These are phyloP conservation scores for Penicillium sp. DNA, from an alignment of 2,329 filamentous ascomycete genomes.

Conservation along the genomic window DNA sequence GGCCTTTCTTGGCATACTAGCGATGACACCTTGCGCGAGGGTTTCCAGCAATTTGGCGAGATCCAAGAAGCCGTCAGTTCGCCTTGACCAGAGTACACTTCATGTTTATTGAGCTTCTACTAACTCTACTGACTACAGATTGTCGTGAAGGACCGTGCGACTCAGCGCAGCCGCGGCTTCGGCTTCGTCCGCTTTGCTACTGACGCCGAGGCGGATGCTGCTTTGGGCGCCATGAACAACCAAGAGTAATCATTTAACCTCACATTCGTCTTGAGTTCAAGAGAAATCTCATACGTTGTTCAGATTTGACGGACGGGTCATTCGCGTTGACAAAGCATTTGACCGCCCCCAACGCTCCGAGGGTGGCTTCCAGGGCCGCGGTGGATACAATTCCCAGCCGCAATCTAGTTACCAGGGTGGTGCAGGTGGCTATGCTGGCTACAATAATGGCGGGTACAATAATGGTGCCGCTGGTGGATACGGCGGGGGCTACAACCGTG, in stretches of 20 bases:
- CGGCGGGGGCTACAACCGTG: conserved; percentile 32
- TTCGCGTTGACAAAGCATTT: conserved; percentile 93
- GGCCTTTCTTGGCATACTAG: conserved; percentile 99
- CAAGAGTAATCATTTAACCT: conserved; percentile 62
- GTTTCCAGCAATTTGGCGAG: conserved; percentile 86
- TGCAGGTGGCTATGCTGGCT: conserved; percentile 35
- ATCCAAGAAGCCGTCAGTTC: conserved; percentile 91
- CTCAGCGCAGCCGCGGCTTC: conserved; percentile 92
- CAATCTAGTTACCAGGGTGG: conserved; percentile 36
- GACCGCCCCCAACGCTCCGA: conserved; percentile 66
- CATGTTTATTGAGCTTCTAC: conserved; percentile 2
- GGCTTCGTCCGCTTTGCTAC: conserved; percentile 85
- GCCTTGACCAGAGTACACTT: neutral
- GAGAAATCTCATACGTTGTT: conserved; percentile 14
- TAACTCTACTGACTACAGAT: conserved; percentile 57
- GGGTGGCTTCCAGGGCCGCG: conserved; percentile 44
- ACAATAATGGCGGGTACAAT: conserved; percentile 17
- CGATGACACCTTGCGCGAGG: conserved; percentile 77
- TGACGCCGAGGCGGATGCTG: conserved; percentile 42
- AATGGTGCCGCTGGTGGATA: conserved; percentile 22
- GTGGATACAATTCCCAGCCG: conserved; percentile 44
- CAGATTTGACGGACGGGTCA: conserved; percentile 89
- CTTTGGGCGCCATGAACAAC: conserved; percentile 45
- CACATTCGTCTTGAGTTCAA: conserved; percentile 12
- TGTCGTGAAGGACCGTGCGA: conserved; percentile 96